Evolutionary conservation across 2,329 filamentous ascomycete genomes (phyloP), one percentile per base, ranked within the genome.

Genomic region (Exophiala sp.): DNA sequence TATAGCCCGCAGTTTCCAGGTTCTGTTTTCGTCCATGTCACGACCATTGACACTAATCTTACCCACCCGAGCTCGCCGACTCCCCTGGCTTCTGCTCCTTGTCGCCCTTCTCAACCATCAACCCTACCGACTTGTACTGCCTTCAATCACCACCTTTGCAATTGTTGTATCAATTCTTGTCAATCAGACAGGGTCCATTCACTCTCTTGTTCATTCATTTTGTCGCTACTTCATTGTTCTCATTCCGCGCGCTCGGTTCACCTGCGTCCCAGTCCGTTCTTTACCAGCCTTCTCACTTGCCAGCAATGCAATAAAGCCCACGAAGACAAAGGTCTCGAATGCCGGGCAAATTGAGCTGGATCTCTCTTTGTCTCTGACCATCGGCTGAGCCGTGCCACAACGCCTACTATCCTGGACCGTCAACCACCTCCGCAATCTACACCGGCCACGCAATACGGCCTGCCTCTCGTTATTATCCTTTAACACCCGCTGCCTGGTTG

Each of bases 351-450:
- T 61, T 47, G 62, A 63, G 62, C 62, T 61, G 62, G 60, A 47
- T 29, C 24, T 29, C 16, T 60, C 62, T 60, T 62, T 61, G 59
- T 53, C 47, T 44, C 38, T 57, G 58, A 54, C 46, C 46, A 54
- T 46, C 62, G 60, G 60, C 56, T 61, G 62, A 46, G 58, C 62
- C 60, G 60, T 57, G 45, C 36, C 43, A 52, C 38, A 58, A 54
- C 58, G 52, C 20, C 54, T 42, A 35, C 54, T 52, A 47, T 20
- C 47, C 8, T 40, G 12, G 39, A 43, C 29, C 40, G 14, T 14
- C 34, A 36, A 20, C 40, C 11, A 32, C 21, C 29, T 38, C n/a
- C 14, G 9, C 47, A 50, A 11, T 48, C 21, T 12, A 46, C 24
- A 52, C 47, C 47, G 43, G 47, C 47, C 47, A 42, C 45, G 43